These are phyloP conservation scores for Penicillium coprophilum DNA, from an alignment of 495 filamentous ascomycete genomes.

Conservation along the genomic window DNA sequence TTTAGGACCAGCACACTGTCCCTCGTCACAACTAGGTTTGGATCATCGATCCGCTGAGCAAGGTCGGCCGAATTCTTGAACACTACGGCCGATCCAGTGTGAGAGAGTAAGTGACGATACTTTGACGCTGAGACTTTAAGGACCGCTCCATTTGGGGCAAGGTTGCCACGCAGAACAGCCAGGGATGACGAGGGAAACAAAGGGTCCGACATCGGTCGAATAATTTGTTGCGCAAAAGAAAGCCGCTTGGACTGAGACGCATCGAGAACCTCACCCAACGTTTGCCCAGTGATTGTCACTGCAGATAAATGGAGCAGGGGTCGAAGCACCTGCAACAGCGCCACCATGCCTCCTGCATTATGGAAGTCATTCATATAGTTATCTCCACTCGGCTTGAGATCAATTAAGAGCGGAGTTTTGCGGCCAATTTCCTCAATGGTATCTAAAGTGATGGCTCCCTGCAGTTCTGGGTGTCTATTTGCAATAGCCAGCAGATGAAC, in stretches of 20 bases:
- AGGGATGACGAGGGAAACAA: constrained; percentile 57
- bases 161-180: constrained; percentile 55
- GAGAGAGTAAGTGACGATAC: constrained; percentile 47
- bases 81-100: constrained; percentile 57
- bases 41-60: constrained; percentile 56
- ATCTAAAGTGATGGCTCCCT: constrained; percentile 54
- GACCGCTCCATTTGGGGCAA: constrained; percentile 57
- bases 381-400: constrained; percentile 66
- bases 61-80: constrained; percentile 59
- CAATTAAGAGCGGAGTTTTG: constrained; percentile 59
- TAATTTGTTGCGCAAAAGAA: constrained; percentile 42
- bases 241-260: constrained; percentile 44
- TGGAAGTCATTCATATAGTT: constrained; percentile 76
- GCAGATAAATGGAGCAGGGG: constrained; percentile 59
- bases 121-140: constrained; percentile 65
- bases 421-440: constrained; percentile 62
- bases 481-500: constrained; percentile 65
- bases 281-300: constrained; percentile 57
- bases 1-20: constrained; percentile 60
- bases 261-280: constrained; percentile 56
- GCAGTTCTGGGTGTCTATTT: constrained; percentile 56
- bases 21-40: constrained; percentile 48
- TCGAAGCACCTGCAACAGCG: constrained; percentile 53
- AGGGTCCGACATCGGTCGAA: constrained; percentile 52
- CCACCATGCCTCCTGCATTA: constrained; percentile 63